These are phyloP conservation scores for Hypsizygus ulmarius DNA, from an alignment of 1,284 basidiomycete species.

Conservation along the genomic window DNA sequence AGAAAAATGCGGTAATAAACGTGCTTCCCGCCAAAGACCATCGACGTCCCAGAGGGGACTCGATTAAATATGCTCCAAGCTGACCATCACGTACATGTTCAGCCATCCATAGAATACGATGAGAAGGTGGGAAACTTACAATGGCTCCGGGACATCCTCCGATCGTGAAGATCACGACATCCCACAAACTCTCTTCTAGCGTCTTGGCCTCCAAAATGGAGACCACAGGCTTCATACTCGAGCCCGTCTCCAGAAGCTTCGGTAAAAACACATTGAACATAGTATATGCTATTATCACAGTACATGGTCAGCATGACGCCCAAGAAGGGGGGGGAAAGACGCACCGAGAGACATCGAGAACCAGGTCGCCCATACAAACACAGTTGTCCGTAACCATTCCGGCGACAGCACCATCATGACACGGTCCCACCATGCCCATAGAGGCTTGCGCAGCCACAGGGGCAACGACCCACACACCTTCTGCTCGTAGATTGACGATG, in stretches of 20 bases:
- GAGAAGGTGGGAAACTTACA: conserved; percentile 42
- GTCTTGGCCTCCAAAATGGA: conserved; percentile 40
- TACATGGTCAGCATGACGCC: conserved; percentile 1
- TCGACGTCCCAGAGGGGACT: conserved; percentile 71
- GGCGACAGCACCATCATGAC: conserved; percentile 76
- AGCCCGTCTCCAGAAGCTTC: conserved; percentile 74
- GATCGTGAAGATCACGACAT: conserved; percentile 79
- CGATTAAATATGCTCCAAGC: conserved; percentile 90
- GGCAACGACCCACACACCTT: conserved; percentile 45
- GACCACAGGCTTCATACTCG: conserved; percentile 22
- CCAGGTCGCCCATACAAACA: conserved; percentile 87
- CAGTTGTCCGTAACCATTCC: conserved; percentile 80
- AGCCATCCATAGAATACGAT: not conserved
- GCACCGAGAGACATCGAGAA: conserved; percentile 75
- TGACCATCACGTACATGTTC: conserved; percentile 29
- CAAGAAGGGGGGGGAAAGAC: conserved; percentile 25
- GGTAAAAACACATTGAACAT: conserved; percentile 98
- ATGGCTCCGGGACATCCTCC: conserved; percentile 88
- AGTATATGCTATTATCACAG: conserved; percentile 66
- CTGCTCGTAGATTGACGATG: conserved; percentile 42
- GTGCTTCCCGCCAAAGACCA: conserved; percentile 82
- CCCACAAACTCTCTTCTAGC: conserved; percentile 71
- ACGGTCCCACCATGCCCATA: conserved; percentile 69
- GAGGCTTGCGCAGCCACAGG: conserved; percentile 38
- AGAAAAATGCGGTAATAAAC: conserved; percentile 78